Conservation (phyloP, 495 filamentous ascomycete genomes). For the Usnea hakonensis region DNA sequence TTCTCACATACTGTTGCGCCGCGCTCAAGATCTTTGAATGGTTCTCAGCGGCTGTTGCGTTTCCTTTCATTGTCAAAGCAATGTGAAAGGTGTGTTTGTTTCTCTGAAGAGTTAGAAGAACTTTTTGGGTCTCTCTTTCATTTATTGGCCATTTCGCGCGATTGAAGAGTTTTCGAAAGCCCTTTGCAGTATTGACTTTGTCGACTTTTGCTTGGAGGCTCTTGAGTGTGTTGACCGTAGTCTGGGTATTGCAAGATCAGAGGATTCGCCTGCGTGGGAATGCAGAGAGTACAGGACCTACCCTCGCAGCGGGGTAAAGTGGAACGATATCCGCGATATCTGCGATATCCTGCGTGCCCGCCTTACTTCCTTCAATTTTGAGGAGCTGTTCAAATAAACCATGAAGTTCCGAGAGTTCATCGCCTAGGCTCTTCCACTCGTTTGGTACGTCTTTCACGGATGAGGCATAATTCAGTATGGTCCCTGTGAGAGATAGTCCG, state of each 20-base stretch:
- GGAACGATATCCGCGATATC: not conserved
- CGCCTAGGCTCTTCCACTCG: not conserved
- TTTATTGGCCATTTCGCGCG: conserved; percentile 4
- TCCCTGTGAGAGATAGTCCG: not conserved
- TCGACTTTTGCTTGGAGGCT: not conserved
- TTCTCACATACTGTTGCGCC: not conserved
- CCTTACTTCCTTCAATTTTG: not conserved
- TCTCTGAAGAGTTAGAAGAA: not conserved
- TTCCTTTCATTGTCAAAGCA: conserved; percentile 4
- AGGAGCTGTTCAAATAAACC: not conserved
- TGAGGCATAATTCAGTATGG: not conserved
- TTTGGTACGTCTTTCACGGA: not conserved
- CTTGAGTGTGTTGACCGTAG: not conserved
- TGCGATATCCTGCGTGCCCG: not conserved
- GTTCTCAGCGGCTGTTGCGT: not conserved
- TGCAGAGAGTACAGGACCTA: not conserved
- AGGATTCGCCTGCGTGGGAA: too few relatives aligned
- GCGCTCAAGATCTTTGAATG: not conserved
- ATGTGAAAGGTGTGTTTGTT: conserved; percentile 3
- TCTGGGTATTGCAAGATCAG: not conserved
- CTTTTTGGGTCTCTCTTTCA: not conserved
- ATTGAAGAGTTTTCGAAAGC: not conserved
- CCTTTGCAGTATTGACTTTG: not conserved
- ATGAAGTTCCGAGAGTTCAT: not conserved
- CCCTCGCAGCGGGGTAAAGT: not conserved